A percentile compares a stretch with the other conserved stretches of the same genome.
These are phyloP conservation scores for Meredithiella fracta DNA, from an alignment of 2,329 filamentous ascomycete species.

Conservation along the genomic window DNA sequence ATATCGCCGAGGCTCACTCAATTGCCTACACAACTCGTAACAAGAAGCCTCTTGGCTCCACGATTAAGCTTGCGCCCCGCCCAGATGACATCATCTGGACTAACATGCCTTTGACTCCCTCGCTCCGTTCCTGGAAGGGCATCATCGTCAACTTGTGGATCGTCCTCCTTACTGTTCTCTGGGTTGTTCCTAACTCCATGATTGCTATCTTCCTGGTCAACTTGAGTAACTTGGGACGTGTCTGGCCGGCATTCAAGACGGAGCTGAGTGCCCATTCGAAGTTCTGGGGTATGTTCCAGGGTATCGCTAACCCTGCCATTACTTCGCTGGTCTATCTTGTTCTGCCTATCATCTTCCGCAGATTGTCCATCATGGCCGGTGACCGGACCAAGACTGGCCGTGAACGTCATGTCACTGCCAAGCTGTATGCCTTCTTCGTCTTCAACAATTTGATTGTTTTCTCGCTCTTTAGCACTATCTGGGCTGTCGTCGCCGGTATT, in stretches of 20 bases:
- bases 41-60: slow-evolving; percentile 65
- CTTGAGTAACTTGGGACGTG: slow-evolving; percentile 57
- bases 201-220: slow-evolving; percentile 91
- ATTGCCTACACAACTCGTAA: slow-evolving; percentile 69
- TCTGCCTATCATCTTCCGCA: slow-evolving; percentile 80
- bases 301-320: slow-evolving; percentile 74
- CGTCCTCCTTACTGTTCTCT: slow-evolving; percentile 59
- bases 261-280: slow-evolving; percentile 45
- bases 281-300: slow-evolving; percentile 78
- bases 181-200: slow-evolving; percentile 82
- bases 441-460: slow-evolving; percentile 96
- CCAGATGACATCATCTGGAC: slow-evolving; percentile 94
- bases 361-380: slow-evolving; percentile 65
- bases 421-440: slow-evolving; percentile 88
- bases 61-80: slow-evolving; percentile 61
- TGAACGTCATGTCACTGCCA: slow-evolving; percentile 77
- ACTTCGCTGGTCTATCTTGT: slow-evolving; percentile 77
- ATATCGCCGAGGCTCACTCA: slow-evolving; percentile 71
- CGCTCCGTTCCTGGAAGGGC: slow-evolving; percentile 52
- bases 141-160: slow-evolving; percentile 78
- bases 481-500: slow-evolving; percentile 53
- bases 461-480: slow-evolving; percentile 74
- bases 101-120: slow-evolving; percentile 60
- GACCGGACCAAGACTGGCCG: slow-evolving; percentile 84
- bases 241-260: slow-evolving; percentile 61